Evolutionary conservation across 139 green algal species (phyloP).

Genomic region (Pleodorina starrii): DNA sequence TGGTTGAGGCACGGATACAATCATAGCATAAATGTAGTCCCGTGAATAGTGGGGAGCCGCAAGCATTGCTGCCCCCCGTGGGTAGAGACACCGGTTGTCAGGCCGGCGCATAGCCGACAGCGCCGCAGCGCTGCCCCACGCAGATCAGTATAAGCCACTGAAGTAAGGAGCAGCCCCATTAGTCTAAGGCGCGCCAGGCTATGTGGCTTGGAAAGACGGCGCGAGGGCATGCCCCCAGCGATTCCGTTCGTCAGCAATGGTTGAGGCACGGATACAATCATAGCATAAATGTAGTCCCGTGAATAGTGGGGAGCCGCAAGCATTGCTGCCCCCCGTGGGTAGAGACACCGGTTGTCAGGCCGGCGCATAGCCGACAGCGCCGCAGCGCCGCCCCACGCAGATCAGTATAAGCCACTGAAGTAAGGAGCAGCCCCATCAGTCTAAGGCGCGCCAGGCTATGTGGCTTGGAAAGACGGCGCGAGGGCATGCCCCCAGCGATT

Average conservation of each 20-base stretch:
- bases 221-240: too few species aligned
- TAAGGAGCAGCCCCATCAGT: background rate
- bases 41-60: background rate
- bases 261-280: too few species aligned
- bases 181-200: background rate
- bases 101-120: background rate
- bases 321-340: conserved; percentile 20
- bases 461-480: too few species aligned
- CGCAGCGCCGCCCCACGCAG: background rate
- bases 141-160: conserved; percentile 14
- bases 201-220: background rate
- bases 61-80: conserved; percentile 4
- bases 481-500: too few species aligned
- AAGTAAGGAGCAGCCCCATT: conserved; percentile 24
- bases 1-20: too few species aligned
- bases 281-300: background rate
- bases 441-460: conserved; percentile 9
- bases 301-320: background rate
- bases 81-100: conserved; percentile 33
- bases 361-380: background rate
- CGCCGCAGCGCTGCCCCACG: background rate
- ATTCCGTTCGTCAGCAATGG: too few species aligned
- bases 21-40: background rate
- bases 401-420: conserved; percentile 22
- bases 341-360: conserved; percentile 32